phyloP scores from a whole-genome alignment of 257 asterid genomes.

The Plantago ovata region DNA sequence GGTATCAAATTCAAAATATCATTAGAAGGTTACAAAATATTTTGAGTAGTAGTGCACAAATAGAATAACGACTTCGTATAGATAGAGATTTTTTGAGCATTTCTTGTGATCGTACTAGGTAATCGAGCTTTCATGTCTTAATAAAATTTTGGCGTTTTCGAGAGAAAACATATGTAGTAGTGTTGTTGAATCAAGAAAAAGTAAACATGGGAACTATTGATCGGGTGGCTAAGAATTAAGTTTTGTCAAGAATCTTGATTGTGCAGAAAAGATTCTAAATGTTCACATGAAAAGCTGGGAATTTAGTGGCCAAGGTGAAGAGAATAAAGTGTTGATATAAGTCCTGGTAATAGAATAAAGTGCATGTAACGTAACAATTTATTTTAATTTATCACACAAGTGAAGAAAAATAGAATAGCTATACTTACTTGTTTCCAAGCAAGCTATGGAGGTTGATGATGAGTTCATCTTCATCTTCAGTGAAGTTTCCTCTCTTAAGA shows the following conservation, averaged over 20 bases:
- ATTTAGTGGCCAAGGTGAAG: neutral
- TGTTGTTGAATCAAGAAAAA: neutral
- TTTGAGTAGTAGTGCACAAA: no score
- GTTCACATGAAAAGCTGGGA: neutral
- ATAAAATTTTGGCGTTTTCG: no score
- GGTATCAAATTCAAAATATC: conserved; percentile 14
- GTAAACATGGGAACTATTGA: neutral
- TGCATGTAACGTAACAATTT: no score
- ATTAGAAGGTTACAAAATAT: neutral
- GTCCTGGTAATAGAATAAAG: neutral
- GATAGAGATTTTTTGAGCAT: no score
- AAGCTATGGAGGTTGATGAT: conserved; percentile 36
- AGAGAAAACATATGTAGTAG: no score
- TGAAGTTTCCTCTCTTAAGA: conserved; percentile 39
- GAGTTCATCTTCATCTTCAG: conserved; percentile 37
- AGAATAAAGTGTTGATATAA: neutral
- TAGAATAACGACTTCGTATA: no score
- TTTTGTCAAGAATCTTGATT: conserved; percentile 3
- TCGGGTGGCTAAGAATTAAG: neutral
- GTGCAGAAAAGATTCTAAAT: neutral
- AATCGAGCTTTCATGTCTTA: no score
- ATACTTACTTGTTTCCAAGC: conserved; percentile 48
- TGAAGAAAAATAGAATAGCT: no score
- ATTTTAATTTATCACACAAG: no score
- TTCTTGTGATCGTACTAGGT: no score